Base-by-base conservation (phyloP, 257 asterid species). In the Plantago elongata region DNA sequence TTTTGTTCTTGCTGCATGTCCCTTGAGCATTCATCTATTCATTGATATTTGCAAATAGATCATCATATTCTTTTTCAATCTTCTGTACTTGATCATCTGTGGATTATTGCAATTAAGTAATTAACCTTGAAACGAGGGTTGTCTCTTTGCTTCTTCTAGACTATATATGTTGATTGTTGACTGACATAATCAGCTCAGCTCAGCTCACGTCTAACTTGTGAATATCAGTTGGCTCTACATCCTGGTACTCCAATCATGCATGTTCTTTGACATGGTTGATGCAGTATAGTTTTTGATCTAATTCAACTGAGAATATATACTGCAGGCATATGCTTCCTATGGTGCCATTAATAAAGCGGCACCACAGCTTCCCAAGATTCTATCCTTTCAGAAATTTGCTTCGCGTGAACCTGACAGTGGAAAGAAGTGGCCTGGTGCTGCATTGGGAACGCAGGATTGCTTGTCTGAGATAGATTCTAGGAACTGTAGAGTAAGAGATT, bases 401-500 rank as follows among this genome's bases (percentile, higher is more conserved):
- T 83, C 87, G 78, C 96, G 95, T 54, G 94, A 83, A 68, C 57
- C 84, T 69, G 91, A 82, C 46, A 51, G 77, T 56, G 80, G 90
- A 76, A 84, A 78, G 84, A 86, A 86, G 77, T 84, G 90, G 91
- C 69, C 86, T 62, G 91, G 81, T 75, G 90, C 90, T 69, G 91
- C 78, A 56, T 61, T 70, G 59, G 90, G 89, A 68, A 86, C 64
- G 71, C 96, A 83, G 71, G 99, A 92, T 78, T 86, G 95, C 75
- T 71, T 83, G 62, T 89, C 99, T 30, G 97, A 93, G 77, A 93
- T 89, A 64, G 97, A 93, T 76, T 93, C 99, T 40, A 81, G 99
- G 79, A 93, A 89, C 79, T 90, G 97, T 79, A 83, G 94, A 71
- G 99, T 93, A 52, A 84, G 97, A 83, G 96, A 93, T 70, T 93